Percentiles rank a stretch among this genome's conserved stretches.
Evolutionary conservation across 306 rosid genomes (phyloP).

Genomic region (Canavalia ensiformis): DNA sequence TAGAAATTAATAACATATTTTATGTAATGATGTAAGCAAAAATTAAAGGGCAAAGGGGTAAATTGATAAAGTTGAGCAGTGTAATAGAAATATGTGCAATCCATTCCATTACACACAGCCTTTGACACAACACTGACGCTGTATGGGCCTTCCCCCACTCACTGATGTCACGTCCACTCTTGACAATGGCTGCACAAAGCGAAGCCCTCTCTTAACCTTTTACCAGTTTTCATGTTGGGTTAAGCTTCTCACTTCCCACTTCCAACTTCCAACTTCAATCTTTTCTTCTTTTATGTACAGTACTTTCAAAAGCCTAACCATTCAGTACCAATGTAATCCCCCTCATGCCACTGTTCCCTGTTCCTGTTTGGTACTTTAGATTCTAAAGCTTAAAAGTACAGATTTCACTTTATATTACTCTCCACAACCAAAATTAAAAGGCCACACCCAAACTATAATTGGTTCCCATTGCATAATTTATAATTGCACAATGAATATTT

Average conservation of each 20-base stretch:
- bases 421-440: neutral
- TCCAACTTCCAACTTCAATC: slow-evolving; percentile 40
- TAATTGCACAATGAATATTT: too few relatives aligned
- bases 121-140: slow-evolving; percentile 52
- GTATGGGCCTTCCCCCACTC: slow-evolving; percentile 58
- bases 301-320: slow-evolving; percentile 31
- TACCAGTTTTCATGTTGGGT: slow-evolving; percentile 21
- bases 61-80: slow-evolving; percentile 13
- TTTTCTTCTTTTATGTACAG: slow-evolving; percentile 33
- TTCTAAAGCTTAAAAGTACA: slow-evolving; percentile 29
- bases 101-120: slow-evolving; percentile 2
- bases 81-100: too few relatives aligned
- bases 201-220: neutral
- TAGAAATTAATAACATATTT: too few relatives aligned
- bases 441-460: too few relatives aligned
- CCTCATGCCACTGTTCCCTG: slow-evolving; percentile 44
- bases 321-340: slow-evolving; percentile 37
- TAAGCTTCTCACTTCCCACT: neutral
- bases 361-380: slow-evolving; percentile 45
- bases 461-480: too few relatives aligned
- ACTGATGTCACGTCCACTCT: slow-evolving; percentile 61
- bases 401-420: slow-evolving; percentile 5
- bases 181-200: slow-evolving; percentile 53
- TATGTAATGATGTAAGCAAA: too few relatives aligned
- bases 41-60: slow-evolving; percentile 28